Base-by-base conservation (phyloP, 345 rosid species). In the Litchi chinensis region DNA sequence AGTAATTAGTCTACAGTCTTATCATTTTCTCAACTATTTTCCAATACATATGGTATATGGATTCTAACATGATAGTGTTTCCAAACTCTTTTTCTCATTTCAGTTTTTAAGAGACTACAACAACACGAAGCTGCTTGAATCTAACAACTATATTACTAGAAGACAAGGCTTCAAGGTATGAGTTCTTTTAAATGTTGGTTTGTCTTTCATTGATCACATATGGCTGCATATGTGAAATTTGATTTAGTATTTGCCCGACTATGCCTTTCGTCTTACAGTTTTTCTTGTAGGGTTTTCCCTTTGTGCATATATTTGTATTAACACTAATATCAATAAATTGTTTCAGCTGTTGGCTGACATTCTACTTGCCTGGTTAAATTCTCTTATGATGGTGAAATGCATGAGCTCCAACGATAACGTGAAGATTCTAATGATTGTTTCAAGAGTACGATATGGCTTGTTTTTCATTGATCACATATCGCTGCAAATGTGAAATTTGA, bases 81-180 rank as follows among this genome's bases (percentile, higher is more conserved):
- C 44, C 62, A 10, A 10, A 3, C 12, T 4, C 2, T 41, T 73
- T n/a, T 24, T 10, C 18, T 75, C 70, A 26, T 44, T 65, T n/a
- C 65, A 77, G 83, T 77, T 81, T 41, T 77, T 81, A 22, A 22
- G 37, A 43, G 83, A 76, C 11, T 77, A 65, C 70, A 81, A 65
- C 70, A 81, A 77, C 41, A 24, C 73, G 0, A 66, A 77, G 52
- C 54, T 81, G 60, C 80, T 81, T 19, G 72, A 81, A 77, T 81
- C 80, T 19, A 48, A 28, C 4, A 71, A 50, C 22, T 81, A 81
- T 11, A 67, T 81, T 32, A 81, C 77, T 22, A 77, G 80, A 48
- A 65, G 83, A 13, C 80, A 81, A 0, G 77, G 77, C 43, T 9
- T 81, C 41, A 81, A 65, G 80, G 83, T 81, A 75, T 7, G 15